Evolutionary conservation across 352 stramenopile species (phyloP).

Genomic region (Phytopythium helicoides): DNA sequence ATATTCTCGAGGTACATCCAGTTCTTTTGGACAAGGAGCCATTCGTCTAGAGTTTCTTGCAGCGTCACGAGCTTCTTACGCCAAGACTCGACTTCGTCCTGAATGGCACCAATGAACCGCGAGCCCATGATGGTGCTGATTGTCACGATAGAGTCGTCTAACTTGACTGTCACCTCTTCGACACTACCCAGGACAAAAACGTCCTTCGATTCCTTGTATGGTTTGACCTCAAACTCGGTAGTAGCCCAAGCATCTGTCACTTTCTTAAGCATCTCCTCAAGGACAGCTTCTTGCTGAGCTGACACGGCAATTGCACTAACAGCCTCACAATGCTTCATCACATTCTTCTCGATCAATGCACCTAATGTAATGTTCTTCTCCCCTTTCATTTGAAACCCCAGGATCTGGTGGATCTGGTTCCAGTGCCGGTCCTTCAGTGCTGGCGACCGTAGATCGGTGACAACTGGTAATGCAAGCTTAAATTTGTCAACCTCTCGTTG

Average conservation of each 20-base stretch:
- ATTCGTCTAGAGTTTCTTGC: conserved; percentile 87
- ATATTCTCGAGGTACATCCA: conserved; percentile 90
- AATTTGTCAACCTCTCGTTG: conserved; percentile 90
- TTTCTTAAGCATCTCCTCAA: conserved; percentile 94
- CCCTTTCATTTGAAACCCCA: conserved; percentile 90
- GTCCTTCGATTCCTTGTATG: conserved; percentile 93
- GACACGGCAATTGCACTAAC: conserved; percentile 86
- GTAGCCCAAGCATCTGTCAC: conserved; percentile 88
- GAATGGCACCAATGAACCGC: conserved; percentile 88
- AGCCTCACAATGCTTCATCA: conserved; percentile 83
- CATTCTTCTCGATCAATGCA: conserved; percentile 83
- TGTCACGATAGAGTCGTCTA: conserved; percentile 93
- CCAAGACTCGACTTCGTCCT: conserved; percentile 89
- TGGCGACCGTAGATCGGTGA: conserved; percentile 62
- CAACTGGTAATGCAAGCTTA: conserved; percentile 79
- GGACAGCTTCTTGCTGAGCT: conserved; percentile 88
- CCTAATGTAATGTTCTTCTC: conserved; percentile 79
- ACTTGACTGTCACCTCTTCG: conserved; percentile 87
- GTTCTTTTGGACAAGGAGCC: conserved; percentile 86
- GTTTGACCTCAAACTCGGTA: conserved; percentile 91
- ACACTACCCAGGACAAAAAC: conserved; percentile 91
- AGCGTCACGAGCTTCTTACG: conserved; percentile 79
- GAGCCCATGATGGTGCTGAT: conserved; percentile 93
- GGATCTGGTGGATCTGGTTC: conserved; percentile 61
- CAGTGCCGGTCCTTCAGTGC: conserved; percentile 79